Base-by-base conservation (phyloP, 2,329 filamentous ascomycete species). In the Tolypocladium endophyticum region DNA sequence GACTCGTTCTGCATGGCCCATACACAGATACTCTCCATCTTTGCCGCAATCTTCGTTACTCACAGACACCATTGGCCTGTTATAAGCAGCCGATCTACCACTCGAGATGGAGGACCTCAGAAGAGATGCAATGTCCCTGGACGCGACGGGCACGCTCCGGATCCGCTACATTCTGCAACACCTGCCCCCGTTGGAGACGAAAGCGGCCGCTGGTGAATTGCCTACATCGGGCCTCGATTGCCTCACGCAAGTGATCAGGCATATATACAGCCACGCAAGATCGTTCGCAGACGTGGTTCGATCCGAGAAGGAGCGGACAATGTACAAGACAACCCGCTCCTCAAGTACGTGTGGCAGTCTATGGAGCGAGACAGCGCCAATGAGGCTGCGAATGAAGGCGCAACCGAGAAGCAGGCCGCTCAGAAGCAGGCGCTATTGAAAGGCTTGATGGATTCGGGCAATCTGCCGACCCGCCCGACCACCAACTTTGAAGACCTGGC, bases 201-300 rank as follows among this genome's bases (percentile, higher is more conserved):
- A 3, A 1, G 4, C 20, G 5, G 20, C 4, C 20, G 23, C 9
- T 5, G 20, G 9, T 1, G 43, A 25, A 4, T n/a, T 47, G 12
- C 45, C 23, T 1, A 47, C 45, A 0, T 47, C 45, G 1, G 45
- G 45, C 23, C 45, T 47, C 23, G 45, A 47, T 4, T 47, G 45
- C 23, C 45, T 47, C 45, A 28, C 45, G 23, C 45, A 47, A 23
- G 45, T 47, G 45, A 47, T 47, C 4, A 28, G 45, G 45, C 45
- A 47, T 4, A 47, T 18, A 6, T 47, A 28, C 45, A 47, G 45
- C 45, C 1, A 47, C 45, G 23, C 11, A 2, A 28, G 0, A 4
- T 18, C 23, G 12, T 16, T 28, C 4, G 12, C 2, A 16, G 0
- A 9, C 1, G 3, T 9, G 2, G 9, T 23, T 4, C 1, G n/a